Evolutionary conservation across 495 filamentous ascomycete genomes (phyloP), one percentile per base, ranked within the genome.

Genomic region (Lasiosphaeria ovina): DNA sequence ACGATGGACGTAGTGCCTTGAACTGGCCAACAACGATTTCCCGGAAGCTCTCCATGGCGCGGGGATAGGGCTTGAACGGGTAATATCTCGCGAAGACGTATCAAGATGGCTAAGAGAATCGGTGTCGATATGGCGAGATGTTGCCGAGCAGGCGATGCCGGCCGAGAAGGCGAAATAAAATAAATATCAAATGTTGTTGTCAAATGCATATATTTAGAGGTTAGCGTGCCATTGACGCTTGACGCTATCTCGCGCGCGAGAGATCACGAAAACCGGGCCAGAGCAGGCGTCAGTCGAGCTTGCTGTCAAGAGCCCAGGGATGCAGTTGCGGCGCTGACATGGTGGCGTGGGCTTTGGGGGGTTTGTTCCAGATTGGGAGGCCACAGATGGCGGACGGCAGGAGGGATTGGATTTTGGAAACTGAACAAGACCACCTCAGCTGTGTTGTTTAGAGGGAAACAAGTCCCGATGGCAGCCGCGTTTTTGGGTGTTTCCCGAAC

Each of bases 1-100:
- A 80, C 35, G 72, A 69, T 8, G 85, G 83, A 53, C 80, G 75
- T 52, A 80, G 64, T 34, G 72, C 63, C 69, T 75, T 77, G 55
- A 81, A 33, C 68, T 78, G 77, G 14, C 61, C 70, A 62, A 72
- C 72, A 24, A 79, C 4, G 35, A 61, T 16, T 2, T 56, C 35
- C 33, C 57, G 45, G n/a, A 68, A 10, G 8, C 24, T n/a, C 7
- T 67, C 61, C 69, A 71, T 71, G 62, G 16, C 57, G 62, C 12
- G 35, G 31, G 7, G 38, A 7, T 42, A 12, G 44, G 11, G 44
- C 11, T 31, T 10, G 17, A 12, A 50, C 14, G 1, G 24, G 16
- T 12, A 10, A 36, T 33, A 36, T 35, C 14, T 32, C 8, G 49
- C 14, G 33, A 35, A 35, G 1, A 63, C 32, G 32, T 51, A 24